These are phyloP conservation scores for Chloris gayana DNA, from an alignment of 176 grass and related monocot species.

Conservation along the genomic window DNA sequence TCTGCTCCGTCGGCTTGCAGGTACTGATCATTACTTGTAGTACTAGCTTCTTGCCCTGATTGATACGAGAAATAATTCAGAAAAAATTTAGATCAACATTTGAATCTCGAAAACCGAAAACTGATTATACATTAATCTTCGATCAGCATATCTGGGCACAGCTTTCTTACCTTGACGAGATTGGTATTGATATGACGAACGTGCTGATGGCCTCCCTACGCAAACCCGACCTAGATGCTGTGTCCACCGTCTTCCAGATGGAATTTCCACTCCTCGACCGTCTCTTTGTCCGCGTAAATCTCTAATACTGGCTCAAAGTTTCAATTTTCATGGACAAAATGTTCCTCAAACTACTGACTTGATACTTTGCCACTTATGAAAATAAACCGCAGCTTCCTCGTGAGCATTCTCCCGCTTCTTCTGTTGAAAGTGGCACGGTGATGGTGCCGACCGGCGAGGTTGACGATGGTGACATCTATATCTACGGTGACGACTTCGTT, in stretches of 20 bases:
- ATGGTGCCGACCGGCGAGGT: not conserved
- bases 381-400: slow-evolving; percentile 33
- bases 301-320: not conserved
- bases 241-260: slow-evolving; percentile 24
- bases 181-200: slow-evolving; percentile 27
- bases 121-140: not conserved
- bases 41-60: too few species aligned
- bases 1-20: slow-evolving; percentile 44
- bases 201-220: slow-evolving; percentile 43
- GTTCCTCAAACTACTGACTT: not conserved
- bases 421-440: not conserved
- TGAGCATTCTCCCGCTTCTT: not conserved
- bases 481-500: not conserved
- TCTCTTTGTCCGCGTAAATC: slow-evolving; percentile 51
- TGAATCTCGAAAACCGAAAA: not conserved
- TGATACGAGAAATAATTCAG: too few species aligned
- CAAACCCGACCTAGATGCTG: not conserved
- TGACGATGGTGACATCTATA: too few species aligned
- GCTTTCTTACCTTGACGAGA: not conserved
- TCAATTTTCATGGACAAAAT: not conserved
- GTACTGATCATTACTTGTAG: not conserved
- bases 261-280: slow-evolving; percentile 42
- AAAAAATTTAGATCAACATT: too few species aligned
- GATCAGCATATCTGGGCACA: not conserved
- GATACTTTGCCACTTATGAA: not conserved